Percentiles rank a stretch among this genome's conserved stretches.
phyloP scores from a whole-genome alignment of 441 rosid species.

The Euphorbia celastroides region DNA sequence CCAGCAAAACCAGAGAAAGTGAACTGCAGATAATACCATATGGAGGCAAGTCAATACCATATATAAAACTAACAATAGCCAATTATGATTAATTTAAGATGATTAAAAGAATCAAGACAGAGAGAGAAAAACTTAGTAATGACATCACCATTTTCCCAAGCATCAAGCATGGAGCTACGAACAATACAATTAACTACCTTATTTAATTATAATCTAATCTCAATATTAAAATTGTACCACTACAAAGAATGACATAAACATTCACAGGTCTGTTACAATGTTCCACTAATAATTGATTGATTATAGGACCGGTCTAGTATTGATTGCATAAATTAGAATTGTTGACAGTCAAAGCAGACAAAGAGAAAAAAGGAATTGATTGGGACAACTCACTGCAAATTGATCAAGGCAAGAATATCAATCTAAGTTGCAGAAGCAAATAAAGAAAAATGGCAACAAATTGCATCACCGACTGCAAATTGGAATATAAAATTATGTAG shows the following conservation, averaged over 20 bases:
- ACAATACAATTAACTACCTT: not conserved
- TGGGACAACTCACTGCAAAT: conserved; percentile 12
- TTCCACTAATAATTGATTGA: not conserved
- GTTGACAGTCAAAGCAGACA: conserved; percentile 6
- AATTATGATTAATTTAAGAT: conserved; percentile 15
- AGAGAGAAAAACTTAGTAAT: conserved; percentile 21
- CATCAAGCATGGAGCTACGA: conserved; percentile 9
- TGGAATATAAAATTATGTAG: conserved; percentile 7
- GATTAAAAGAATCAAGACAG: conserved; percentile 26
- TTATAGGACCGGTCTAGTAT: not conserved
- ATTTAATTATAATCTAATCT: not conserved
- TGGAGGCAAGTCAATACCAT: conserved; percentile 7
- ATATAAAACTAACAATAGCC: conserved; percentile 17
- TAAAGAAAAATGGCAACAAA: not conserved
- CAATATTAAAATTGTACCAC: not conserved
- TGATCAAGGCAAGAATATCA: no score
- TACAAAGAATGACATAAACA: not conserved
- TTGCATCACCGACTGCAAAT: not conserved
- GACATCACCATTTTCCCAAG: conserved; percentile 26
- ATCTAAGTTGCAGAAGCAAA: conserved; percentile 8
- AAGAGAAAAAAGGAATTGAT: not conserved
- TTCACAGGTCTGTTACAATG: not conserved
- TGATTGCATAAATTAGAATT: not conserved
- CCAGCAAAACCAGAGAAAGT: not conserved
- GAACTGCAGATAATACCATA: not conserved